Conservation (phyloP, 306 rosid genomes). For the Astragalus membranaceus region DNA sequence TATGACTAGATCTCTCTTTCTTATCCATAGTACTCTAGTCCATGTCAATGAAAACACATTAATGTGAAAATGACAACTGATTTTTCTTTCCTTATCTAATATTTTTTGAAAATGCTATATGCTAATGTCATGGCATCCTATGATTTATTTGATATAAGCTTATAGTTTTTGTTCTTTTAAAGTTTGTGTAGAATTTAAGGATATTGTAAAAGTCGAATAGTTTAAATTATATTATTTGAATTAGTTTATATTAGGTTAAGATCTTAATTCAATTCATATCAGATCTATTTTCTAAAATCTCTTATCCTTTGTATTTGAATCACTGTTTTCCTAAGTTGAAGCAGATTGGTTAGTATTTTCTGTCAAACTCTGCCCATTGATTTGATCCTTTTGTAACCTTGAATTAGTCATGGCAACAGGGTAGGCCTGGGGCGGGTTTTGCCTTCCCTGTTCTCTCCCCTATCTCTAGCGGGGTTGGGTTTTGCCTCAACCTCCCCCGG, state of each 20-base stretch:
- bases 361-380: background rate
- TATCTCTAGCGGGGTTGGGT: too few species aligned
- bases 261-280: background rate
- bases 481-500: too few species aligned
- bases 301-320: background rate
- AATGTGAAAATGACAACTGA: background rate
- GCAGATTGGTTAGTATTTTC: background rate
- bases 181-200: background rate
- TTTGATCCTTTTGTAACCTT: background rate
- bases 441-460: too few species aligned
- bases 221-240: background rate
- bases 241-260: background rate
- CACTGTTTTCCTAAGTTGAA: background rate
- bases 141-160: conserved; percentile 4
- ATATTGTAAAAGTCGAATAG: background rate
- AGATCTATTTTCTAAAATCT: background rate
- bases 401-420: too few species aligned
- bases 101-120: background rate
- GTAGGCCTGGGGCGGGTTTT: too few species aligned
- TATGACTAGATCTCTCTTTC: conserved; percentile 37
- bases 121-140: conserved; percentile 11
- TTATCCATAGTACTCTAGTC: background rate
- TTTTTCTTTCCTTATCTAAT: conserved; percentile 3
- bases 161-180: background rate
- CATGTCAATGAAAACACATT: background rate